Evolutionary conservation across 495 filamentous ascomycete species (phyloP).

Genomic region (Bathelium albidoporum): DNA sequence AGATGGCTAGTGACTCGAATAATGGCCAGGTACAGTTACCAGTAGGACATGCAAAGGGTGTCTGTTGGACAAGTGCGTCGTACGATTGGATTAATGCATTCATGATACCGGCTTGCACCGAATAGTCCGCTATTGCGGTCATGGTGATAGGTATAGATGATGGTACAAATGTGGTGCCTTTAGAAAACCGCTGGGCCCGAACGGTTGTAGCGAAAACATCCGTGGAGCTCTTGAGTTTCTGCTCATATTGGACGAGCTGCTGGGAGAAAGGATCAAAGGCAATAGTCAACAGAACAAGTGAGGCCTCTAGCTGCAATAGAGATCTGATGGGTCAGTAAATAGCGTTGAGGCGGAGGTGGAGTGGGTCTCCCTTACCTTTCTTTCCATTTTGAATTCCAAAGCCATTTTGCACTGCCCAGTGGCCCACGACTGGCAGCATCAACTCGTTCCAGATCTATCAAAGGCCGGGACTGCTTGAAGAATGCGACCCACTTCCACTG

Average conservation of each 20-base stretch:
- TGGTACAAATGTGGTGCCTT: not conserved
- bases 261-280: not conserved
- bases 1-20: not conserved
- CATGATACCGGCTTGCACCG: not conserved
- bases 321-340: not conserved
- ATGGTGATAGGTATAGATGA: not conserved
- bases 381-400: not conserved
- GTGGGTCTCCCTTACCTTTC: not conserved
- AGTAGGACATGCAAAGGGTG: not conserved
- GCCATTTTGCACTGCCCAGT: not conserved
- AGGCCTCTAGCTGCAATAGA: not conserved
- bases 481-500: conserved; percentile 1
- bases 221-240: not conserved
- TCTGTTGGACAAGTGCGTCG: not conserved
- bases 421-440: not conserved
- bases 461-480: not conserved
- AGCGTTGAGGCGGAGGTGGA: not conserved
- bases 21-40: not conserved
- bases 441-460: not conserved
- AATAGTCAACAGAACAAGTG: not conserved
- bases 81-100: not conserved
- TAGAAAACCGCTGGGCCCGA: not conserved
- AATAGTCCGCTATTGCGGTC: not conserved
- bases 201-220: not conserved
- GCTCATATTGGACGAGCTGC: not conserved